Evolutionary conservation across 208 protist genomes (phyloP), one percentile per base, ranked within the genome.

Genomic region (Trypanosoma conorhini): DNA sequence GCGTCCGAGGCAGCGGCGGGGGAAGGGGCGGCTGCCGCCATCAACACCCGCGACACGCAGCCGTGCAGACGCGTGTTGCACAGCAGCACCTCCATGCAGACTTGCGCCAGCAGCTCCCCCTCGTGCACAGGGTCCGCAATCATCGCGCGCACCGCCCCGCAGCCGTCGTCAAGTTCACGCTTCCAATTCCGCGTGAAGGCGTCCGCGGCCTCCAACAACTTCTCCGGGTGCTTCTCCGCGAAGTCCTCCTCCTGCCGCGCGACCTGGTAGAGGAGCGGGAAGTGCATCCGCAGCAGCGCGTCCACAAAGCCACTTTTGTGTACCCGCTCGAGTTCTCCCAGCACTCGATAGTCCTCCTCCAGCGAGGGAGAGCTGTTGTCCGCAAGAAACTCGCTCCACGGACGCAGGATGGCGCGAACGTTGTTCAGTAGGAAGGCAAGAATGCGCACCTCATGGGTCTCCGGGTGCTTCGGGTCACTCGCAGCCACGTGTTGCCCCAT

Each of bases 61-160:
- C 67, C 77, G 22, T 91, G 77, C 44, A 93, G 92, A 12, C 85
- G 77, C 19, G 85, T 88, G 63, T 96, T 96, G 77, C 80, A 86
- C 55, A 93, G 69, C 12, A 96, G 76, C 44, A 79, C 81, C 48
- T 96, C 83, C 79, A 90, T 93, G 76, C 91, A 96, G 13, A 79
- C 75, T 67, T 96, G 87, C 55, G 86, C 87, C 0, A 87, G 77
- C 4, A 91, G 38, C 61, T 93, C 87, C n/a, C 79, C 76, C 28
- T 80, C 70, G 22, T 88, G 72, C 31, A 55, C 71, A 0, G 67
- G 38, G 31, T 91, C 74, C 35, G 67, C 55, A 35, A 96, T 67
- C 40, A 92, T 69, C 19, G 54, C 38, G 0, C 69, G 54, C 51
- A 93, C 78, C 8, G 70, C 69, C 4, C 33, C 38, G 30, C 82